phyloP scores from a whole-genome alignment of 2,329 filamentous ascomycete species.

The Botryotinia calthae region DNA sequence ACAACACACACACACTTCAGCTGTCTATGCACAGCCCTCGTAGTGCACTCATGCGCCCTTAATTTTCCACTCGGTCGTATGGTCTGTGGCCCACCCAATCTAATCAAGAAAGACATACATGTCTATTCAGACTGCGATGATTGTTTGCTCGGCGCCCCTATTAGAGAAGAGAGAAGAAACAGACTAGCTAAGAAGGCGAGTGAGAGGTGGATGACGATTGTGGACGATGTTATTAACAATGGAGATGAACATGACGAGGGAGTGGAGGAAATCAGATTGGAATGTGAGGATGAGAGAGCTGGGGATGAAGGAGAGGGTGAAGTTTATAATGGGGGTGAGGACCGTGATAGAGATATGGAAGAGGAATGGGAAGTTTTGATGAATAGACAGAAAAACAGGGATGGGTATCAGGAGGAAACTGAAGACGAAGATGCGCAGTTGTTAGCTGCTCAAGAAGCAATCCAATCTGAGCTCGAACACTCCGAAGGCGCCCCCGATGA shows the following conservation, averaged over 20 bases:
- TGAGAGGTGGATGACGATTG: neutral
- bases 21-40: neutral
- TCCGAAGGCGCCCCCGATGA: neutral
- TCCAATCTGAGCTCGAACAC: neutral
- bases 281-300: neutral
- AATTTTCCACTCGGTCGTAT: neutral
- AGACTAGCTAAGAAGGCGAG: neutral
- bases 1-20: constrained; percentile 1
- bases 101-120: neutral
- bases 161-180: neutral
- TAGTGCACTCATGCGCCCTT: neutral
- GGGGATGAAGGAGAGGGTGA: neutral
- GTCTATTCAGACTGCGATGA: neutral
- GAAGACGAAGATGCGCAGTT: neutral
- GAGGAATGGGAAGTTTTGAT: neutral
- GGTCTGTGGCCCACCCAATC: neutral
- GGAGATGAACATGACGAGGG: neutral
- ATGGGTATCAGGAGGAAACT: no score
- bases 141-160: neutral
- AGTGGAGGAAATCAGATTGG: neutral
- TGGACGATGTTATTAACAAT: neutral
- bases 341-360: neutral
- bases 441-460: neutral
- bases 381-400: neutral
- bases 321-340: neutral